phyloP scores from a whole-genome alignment of 495 filamentous ascomycete genomes.

The Pseudoneurospora amorphoporcata region DNA sequence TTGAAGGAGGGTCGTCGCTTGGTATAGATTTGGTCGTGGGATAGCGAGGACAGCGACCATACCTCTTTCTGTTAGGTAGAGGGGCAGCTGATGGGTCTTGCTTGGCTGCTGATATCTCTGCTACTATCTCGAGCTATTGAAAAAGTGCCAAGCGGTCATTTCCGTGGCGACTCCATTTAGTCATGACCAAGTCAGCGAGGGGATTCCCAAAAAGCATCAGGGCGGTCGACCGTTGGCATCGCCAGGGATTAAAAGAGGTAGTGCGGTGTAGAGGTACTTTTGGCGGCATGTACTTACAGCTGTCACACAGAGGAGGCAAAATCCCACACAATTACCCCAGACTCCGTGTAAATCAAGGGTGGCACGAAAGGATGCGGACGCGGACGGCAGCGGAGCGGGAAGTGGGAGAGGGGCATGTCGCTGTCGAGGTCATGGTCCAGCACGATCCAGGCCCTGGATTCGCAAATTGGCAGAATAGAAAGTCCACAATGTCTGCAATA shows the following conservation, averaged over 20 bases:
- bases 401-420: not conserved
- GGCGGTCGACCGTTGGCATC: not conserved
- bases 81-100: not conserved
- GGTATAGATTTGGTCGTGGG: not conserved
- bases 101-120: not conserved
- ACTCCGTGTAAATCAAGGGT: not conserved
- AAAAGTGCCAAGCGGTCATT: not conserved
- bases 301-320: not conserved
- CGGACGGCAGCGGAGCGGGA: not conserved
- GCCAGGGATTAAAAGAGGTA: not conserved
- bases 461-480: not conserved
- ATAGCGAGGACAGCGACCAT: not conserved
- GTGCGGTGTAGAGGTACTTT: not conserved
- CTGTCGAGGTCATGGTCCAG: not conserved
- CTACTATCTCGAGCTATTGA: not conserved
- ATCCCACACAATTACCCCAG: not conserved
- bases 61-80: not conserved
- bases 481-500: not conserved
- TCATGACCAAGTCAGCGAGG: not conserved
- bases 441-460: not conserved
- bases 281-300: not conserved
- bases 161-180: not conserved
- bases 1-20: not conserved
- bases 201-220: not conserved
- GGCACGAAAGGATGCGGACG: not conserved